phyloP scores from a whole-genome alignment of 2,329 filamentous ascomycete species.

The Tolypocladium cylindrosporum region DNA sequence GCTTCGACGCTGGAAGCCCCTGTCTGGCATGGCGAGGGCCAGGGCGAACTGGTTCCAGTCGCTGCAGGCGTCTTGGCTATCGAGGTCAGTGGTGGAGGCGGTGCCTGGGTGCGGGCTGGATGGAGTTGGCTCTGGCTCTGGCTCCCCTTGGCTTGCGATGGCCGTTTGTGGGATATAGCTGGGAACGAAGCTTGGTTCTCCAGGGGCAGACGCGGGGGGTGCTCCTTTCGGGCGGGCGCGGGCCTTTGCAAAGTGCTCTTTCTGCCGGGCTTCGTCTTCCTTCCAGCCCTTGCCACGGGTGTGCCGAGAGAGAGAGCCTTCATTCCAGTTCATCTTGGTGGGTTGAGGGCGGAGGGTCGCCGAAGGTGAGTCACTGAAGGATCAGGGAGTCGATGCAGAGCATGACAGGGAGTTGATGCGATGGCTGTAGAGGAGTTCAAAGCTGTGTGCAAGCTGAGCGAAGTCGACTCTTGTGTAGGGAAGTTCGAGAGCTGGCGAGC shows the following conservation, averaged over 20 bases:
- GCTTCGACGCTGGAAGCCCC: neutral
- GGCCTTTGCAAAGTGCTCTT: conserved; percentile 26
- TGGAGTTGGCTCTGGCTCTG: neutral
- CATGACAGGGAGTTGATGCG: neutral
- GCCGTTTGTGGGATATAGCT: conserved; percentile 11
- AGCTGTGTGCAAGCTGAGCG: neutral
- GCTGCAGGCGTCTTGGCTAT: neutral
- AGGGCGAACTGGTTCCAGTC: neutral
- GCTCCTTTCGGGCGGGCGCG: conserved; percentile 9
- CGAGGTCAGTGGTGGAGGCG: neutral
- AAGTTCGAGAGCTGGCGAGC: neutral
- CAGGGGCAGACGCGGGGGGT: neutral
- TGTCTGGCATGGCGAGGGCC: neutral
- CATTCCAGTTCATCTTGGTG: conserved; percentile 31
- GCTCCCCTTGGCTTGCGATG: neutral
- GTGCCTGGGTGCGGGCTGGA: neutral
- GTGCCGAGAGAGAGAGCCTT: conserved; percentile 26
- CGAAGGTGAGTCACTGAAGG: neutral
- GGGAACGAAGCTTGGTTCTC: conserved; percentile 13
- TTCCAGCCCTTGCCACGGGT: conserved; percentile 22
- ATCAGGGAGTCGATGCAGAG: neutral
- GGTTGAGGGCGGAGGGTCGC: neutral
- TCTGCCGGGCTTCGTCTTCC: conserved; percentile 23
- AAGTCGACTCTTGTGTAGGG: neutral
- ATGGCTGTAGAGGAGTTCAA: neutral